Conservation (phyloP, 2,329 filamentous ascomycete genomes). For the Phaeophleospora eucalypticola region DNA sequence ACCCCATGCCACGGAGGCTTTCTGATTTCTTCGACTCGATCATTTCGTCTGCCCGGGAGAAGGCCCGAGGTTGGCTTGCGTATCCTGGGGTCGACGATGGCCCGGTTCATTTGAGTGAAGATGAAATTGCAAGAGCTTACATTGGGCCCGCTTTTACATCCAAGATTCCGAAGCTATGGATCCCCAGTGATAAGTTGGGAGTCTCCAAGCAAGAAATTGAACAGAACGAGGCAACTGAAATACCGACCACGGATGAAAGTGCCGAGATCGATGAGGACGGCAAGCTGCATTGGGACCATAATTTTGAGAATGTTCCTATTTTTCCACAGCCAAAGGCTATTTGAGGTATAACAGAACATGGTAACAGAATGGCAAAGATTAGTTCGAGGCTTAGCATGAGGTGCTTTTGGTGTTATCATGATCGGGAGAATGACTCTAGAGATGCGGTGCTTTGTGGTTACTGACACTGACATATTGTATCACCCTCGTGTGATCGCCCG, state of each 20-base stretch:
- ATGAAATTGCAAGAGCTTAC: constrained; percentile 38
- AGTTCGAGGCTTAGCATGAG: too few species aligned
- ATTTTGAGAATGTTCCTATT: constrained; percentile 41
- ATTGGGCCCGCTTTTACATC: constrained; percentile 42
- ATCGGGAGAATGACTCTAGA: too few species aligned
- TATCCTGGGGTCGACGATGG: constrained; percentile 19
- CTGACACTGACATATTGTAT: too few species aligned
- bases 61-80: constrained; percentile 22
- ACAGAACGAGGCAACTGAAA: constrained; percentile 37
- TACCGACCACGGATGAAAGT: constrained; percentile 44
- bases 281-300: constrained; percentile 42
- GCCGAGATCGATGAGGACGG: constrained; percentile 45
- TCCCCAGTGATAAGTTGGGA: constrained; percentile 42
- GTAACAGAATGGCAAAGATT: too few species aligned
- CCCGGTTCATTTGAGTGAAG: constrained; percentile 22
- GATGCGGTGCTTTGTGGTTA: too few species aligned
- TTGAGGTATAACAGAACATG: constrained; percentile 8
- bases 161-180: constrained; percentile 44
- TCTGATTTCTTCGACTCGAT: constrained; percentile 31
- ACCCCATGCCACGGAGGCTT: constrained; percentile 21
- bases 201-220: constrained; percentile 41
- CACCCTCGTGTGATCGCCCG: too few species aligned
- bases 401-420: too few species aligned
- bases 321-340: constrained; percentile 33
- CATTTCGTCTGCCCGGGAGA: constrained; percentile 23